These are phyloP conservation scores for Pythium vanterpoolii DNA, from an alignment of 352 stramenopile species.

Conservation along the genomic window DNA sequence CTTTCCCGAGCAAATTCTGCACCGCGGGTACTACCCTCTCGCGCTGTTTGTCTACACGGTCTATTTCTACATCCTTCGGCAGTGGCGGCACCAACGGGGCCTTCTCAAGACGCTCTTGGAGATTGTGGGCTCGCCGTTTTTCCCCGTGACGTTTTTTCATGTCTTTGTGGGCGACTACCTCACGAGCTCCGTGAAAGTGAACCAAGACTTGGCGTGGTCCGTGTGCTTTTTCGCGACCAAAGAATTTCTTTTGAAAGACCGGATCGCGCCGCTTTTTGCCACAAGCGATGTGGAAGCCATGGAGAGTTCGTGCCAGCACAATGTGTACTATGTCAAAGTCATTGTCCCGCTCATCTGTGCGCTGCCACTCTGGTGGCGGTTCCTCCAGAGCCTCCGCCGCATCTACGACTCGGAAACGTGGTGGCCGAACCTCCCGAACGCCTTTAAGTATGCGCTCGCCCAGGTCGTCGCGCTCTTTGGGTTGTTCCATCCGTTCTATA, in stretches of 20 bases:
- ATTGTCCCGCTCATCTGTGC: conserved; percentile 94
- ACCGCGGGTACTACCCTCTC: conserved; percentile 91
- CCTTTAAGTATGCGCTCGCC: conserved; percentile 92
- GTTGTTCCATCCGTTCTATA: conserved; percentile 81
- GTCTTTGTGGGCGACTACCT: conserved; percentile 89
- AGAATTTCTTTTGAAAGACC: conserved; percentile 88
- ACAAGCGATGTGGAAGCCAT: conserved; percentile 20
- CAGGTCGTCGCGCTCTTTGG: conserved; percentile 85
- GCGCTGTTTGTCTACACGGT: conserved; percentile 91
- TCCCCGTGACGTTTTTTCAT: conserved; percentile 93
- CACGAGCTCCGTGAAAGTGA: conserved; percentile 82
- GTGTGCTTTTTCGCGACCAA: conserved; percentile 94
- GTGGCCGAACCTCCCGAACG: conserved; percentile 95
- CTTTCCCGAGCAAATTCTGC: conserved; percentile 76
- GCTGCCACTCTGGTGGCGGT: conserved; percentile 94
- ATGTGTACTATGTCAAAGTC: conserved; percentile 93
- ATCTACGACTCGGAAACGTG: conserved; percentile 94
- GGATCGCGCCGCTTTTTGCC: conserved; percentile 16
- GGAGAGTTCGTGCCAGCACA: conserved; percentile 38
- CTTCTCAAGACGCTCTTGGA: conserved; percentile 87
- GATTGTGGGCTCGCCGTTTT: conserved; percentile 89
- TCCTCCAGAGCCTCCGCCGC: conserved; percentile 95
- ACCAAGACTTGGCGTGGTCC: conserved; percentile 90
- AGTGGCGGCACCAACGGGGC: conserved; percentile 74
- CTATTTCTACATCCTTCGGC: conserved; percentile 91